Conservation (phyloP, 2,329 filamentous ascomycete genomes). For the Trichoderma sp. region DNA sequence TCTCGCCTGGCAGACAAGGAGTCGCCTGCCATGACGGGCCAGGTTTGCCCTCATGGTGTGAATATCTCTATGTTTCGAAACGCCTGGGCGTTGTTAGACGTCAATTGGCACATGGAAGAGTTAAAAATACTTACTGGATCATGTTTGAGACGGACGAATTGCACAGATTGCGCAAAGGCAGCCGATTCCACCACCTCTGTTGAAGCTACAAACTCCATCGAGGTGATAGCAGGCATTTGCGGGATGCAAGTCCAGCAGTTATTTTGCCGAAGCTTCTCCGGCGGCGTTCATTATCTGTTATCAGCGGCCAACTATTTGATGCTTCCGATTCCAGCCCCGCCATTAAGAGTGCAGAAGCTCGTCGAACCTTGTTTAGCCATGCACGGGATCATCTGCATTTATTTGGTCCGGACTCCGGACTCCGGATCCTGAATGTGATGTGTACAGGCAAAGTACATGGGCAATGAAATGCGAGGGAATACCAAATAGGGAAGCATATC, state of each 20-base stretch:
- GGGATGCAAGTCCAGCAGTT: neutral
- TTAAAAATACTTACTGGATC: neutral
- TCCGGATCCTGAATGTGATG: neutral
- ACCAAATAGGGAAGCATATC: neutral
- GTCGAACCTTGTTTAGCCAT: neutral
- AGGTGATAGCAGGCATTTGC: neutral
- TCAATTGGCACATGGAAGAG: constrained; percentile 1
- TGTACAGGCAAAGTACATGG: neutral
- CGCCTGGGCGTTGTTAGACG: constrained; percentile 10
- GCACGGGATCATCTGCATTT: neutral
- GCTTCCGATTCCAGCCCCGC: neutral
- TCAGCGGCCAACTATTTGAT: neutral
- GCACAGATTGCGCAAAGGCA: constrained; percentile 4
- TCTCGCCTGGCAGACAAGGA: constrained; percentile 35
- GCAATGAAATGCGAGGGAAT: neutral
- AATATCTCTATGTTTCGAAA: constrained; percentile 28
- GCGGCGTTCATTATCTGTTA: neutral
- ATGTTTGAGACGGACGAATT: constrained; percentile 12
- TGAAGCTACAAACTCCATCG: neutral
- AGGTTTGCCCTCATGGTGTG: constrained; percentile 44
- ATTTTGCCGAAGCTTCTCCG: constrained; percentile 16
- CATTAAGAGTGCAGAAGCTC: neutral
- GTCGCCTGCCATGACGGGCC: constrained; percentile 44
- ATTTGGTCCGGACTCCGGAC: neutral
- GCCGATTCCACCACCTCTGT: constrained; percentile 3